A percentile compares a stretch with the other conserved stretches of the same genome.
phyloP scores from a whole-genome alignment of 768 basidiomycete species.

The Chalciporus sphaerocephalus region DNA sequence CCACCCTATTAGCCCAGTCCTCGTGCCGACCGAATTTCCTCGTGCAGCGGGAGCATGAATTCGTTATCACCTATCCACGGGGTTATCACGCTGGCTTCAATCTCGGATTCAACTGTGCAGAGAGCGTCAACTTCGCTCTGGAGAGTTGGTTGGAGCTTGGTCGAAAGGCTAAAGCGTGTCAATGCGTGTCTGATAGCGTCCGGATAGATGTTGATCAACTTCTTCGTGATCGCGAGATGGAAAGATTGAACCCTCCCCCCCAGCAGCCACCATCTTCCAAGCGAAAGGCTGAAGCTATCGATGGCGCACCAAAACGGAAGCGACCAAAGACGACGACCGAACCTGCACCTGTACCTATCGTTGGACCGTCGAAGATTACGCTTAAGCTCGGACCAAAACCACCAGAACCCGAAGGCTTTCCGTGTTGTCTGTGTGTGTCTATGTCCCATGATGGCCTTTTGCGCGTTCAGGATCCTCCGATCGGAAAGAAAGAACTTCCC shows the following conservation, averaged over 20 bases:
- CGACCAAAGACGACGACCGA: conserved; percentile 18
- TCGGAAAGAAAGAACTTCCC: conserved; percentile 47
- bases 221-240: conserved; percentile 59
- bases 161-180: conserved; percentile 69
- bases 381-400: conserved; percentile 66
- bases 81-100: conserved; percentile 99
- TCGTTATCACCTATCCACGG: conserved; percentile 90
- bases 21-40: conserved; percentile 80
- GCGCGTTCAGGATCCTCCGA: conserved; percentile 64
- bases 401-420: conserved; percentile 50
- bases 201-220: conserved; percentile 91
- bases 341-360: conserved; percentile 9
- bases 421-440: conserved; percentile 68
- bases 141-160: conserved; percentile 93
- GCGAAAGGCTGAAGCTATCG: conserved; percentile 36
- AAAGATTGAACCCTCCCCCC: conserved; percentile 23
- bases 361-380: conserved; percentile 39
- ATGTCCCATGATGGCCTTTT: conserved; percentile 50
- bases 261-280: conserved; percentile 29
- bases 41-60: conserved; percentile 92
- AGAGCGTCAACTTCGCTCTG: conserved; percentile 94
- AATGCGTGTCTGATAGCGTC: conserved; percentile 78
- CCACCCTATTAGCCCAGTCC: conserved; percentile 71
- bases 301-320: conserved; percentile 25
- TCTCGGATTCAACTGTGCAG: conserved; percentile 92